Evolutionary conservation across 2,329 filamentous ascomycete genomes (phyloP).

Genomic region (Penicillium griseofulvum): DNA sequence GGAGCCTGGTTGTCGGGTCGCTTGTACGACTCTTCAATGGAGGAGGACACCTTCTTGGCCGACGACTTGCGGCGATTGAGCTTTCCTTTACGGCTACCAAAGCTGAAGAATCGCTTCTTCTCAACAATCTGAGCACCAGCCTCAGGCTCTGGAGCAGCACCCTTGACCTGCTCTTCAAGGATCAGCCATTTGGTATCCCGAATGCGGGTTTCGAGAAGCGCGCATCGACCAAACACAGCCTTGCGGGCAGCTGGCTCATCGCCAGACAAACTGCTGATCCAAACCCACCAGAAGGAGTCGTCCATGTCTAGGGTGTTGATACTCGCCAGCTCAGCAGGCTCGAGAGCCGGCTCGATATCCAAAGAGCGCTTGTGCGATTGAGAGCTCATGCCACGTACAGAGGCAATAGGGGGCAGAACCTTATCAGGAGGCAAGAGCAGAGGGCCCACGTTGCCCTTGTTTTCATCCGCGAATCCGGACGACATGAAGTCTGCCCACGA

Average conservation of each 20-base stretch:
- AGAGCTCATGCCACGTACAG: conserved; percentile 72
- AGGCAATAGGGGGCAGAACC: conserved; percentile 77
- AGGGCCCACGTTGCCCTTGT: conserved; percentile 58
- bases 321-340: conserved; percentile 91
- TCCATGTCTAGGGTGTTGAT: conserved; percentile 84
- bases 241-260: conserved; percentile 86
- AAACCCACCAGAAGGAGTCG: conserved; percentile 99
- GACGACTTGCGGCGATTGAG: conserved; percentile 68
- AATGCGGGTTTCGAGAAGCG: conserved; percentile 85
- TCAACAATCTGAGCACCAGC: conserved; percentile 88
- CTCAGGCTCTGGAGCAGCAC: conserved; percentile 79
- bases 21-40: conserved; percentile 52
- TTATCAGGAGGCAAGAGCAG: conserved; percentile 88
- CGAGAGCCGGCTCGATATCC: conserved; percentile 67
- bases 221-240: conserved; percentile 88
- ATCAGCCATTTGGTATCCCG: conserved; percentile 82
- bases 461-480: conserved; percentile 81
- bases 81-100: conserved; percentile 67
- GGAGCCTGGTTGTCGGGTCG: conserved; percentile 50
- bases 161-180: conserved; percentile 94
- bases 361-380: conserved; percentile 75
- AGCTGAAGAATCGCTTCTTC: conserved; percentile 93
- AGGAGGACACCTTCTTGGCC: conserved; percentile 56
- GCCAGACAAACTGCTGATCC: conserved; percentile 92
- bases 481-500: conserved; percentile 98